phyloP scores from a whole-genome alignment of 352 stramenopile genomes.

The Pythium guiyangense region DNA sequence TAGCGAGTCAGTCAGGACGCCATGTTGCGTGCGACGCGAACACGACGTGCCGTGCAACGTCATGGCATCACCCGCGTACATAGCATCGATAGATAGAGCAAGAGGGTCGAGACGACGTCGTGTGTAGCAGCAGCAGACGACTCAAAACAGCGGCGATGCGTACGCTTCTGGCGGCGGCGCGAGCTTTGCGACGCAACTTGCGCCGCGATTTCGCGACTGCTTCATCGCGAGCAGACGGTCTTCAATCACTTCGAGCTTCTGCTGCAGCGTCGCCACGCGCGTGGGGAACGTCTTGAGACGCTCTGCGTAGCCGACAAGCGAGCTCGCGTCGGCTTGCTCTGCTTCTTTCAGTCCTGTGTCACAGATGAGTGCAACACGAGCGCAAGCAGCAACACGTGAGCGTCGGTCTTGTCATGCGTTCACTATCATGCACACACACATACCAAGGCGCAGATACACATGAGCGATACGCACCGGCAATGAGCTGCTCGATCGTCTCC shows the following conservation, averaged over 20 bases:
- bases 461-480: conserved; percentile 28
- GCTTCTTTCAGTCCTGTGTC: conserved; percentile 58
- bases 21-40: not conserved
- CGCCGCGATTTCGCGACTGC: conserved; percentile 28
- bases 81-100: no score
- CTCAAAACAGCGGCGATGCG: conserved; percentile 51
- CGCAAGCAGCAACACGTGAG: not conserved
- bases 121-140: not conserved
- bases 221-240: conserved; percentile 62
- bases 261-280: conserved; percentile 60
- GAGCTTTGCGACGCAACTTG: conserved; percentile 25
- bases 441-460: not conserved
- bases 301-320: conserved; percentile 65
- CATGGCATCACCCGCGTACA: no score
- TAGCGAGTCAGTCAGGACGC: conserved; percentile 1
- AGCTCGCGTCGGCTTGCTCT: conserved; percentile 45
- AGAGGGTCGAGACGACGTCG: not conserved
- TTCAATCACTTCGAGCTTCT: conserved; percentile 68
- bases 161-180: conserved; percentile 18
- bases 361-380: not conserved
- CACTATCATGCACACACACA: no score
- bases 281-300: conserved; percentile 64
- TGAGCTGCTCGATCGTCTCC: conserved; percentile 53
- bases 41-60: no score
- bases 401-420: no score